Evolutionary conservation across 345 rosid species (phyloP).

Genomic region (Viola odorata): DNA sequence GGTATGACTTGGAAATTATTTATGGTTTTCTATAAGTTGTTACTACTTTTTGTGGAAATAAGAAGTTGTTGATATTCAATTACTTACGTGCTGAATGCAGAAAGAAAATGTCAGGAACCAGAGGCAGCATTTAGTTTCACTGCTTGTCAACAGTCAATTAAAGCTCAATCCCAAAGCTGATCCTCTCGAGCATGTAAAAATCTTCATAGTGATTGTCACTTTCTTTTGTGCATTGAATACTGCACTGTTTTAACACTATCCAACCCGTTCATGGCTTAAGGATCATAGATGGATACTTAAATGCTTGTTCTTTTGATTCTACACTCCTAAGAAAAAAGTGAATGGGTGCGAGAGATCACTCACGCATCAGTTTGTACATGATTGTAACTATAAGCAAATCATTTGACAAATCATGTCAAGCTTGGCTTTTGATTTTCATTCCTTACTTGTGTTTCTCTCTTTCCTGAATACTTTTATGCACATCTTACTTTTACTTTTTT

Average conservation of each 20-base stretch:
- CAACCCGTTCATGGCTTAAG: no score
- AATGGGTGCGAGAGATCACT: not conserved
- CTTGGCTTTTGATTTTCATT: not conserved
- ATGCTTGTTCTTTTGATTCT: not conserved
- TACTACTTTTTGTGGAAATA: no score
- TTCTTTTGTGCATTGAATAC: not conserved
- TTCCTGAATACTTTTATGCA: no score
- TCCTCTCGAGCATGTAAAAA: slow-evolving; percentile 29
- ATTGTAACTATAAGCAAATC: not conserved
- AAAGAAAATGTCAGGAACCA: slow-evolving; percentile 54
- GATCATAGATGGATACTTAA: not conserved
- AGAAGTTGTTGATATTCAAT: no score
- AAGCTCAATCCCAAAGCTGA: slow-evolving; percentile 48
- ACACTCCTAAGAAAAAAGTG: not conserved
- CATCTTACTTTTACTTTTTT: no score
- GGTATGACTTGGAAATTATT: slow-evolving; percentile 24
- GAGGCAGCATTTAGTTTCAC: slow-evolving; percentile 54
- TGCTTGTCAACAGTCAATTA: slow-evolving; percentile 59
- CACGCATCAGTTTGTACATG: not conserved
- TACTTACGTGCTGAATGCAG: slow-evolving; percentile 22
- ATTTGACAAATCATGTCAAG: not conserved
- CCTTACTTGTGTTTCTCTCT: not conserved
- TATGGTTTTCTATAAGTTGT: not conserved
- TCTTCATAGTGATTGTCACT: not conserved
- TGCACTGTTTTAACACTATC: not conserved